These are phyloP conservation scores for Clarireedia paspali DNA, from an alignment of 2,329 filamentous ascomycete genomes.

Conservation along the genomic window DNA sequence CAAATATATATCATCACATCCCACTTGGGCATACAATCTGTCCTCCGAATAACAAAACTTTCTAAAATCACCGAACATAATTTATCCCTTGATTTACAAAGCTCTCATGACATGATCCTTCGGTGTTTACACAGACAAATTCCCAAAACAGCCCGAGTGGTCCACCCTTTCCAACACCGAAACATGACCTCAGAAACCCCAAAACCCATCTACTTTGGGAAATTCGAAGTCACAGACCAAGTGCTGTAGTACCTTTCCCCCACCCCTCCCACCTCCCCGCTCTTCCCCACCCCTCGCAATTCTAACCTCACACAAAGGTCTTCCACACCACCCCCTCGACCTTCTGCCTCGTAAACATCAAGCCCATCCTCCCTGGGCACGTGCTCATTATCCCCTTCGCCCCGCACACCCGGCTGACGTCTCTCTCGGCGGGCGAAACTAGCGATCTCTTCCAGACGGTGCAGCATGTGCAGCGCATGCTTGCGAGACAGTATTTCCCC, in stretches of 20 bases:
- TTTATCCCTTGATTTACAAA: no score
- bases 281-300: not conserved
- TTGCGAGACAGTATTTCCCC: conserved; percentile 53
- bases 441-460: conserved; percentile 82
- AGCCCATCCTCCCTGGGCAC: conserved; percentile 87
- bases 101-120: no score
- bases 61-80: no score
- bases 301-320: conserved; percentile 47
- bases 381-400: conserved; percentile 77
- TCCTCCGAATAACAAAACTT: no score
- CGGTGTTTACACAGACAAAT: no score
- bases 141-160: no score
- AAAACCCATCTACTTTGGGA: conserved; percentile 58
- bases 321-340: conserved; percentile 74
- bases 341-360: conserved; percentile 91
- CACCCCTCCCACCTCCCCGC: not conserved
- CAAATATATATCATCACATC: no score
- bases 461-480: conserved; percentile 71
- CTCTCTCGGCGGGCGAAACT: conserved; percentile 26
- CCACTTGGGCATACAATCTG: no score
- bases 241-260: conserved; percentile 33
- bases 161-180: not conserved
- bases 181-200: conserved; percentile 9
- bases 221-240: conserved; percentile 69
- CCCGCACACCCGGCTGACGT: conserved; percentile 56